Conservation (phyloP, 352 stramenopile species). For the Plasmopara muralis region DNA sequence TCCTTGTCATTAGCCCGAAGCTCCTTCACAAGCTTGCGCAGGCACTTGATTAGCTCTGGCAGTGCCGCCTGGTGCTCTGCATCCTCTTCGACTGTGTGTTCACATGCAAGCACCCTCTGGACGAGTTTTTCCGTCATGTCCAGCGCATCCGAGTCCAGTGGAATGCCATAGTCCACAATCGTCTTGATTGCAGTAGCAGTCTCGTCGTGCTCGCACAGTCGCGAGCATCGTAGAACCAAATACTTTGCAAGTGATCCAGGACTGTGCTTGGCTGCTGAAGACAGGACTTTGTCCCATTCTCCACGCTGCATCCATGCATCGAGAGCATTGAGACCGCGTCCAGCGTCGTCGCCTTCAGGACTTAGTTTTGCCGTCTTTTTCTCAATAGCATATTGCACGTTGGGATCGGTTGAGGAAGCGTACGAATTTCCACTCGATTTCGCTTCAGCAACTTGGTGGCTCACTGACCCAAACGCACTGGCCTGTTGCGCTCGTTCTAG, state of each 20-base stretch:
- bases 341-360: constrained; percentile 34
- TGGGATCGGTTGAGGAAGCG: constrained; percentile 48
- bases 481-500: constrained; percentile 79
- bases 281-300: constrained; percentile 92
- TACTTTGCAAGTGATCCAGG: constrained; percentile 80
- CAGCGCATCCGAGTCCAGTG: constrained; percentile 47
- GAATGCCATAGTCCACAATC: constrained; percentile 72
- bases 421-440: constrained; percentile 41
- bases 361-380: constrained; percentile 51
- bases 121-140: constrained; percentile 54
- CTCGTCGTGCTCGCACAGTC: constrained; percentile 71
- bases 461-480: constrained; percentile 56
- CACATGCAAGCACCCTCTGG: constrained; percentile 43
- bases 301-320: constrained; percentile 89
- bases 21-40: constrained; percentile 70
- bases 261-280: constrained; percentile 72
- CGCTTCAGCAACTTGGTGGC: constrained; percentile 42
- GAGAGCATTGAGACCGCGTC: constrained; percentile 55
- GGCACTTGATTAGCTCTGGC: constrained; percentile 58
- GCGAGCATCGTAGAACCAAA: constrained; percentile 61
- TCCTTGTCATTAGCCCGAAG: constrained; percentile 48
- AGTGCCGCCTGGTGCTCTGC: constrained; percentile 37
- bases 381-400: constrained; percentile 33
- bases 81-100: constrained; percentile 36
- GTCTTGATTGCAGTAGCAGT: constrained; percentile 69